These are phyloP conservation scores for Trichosporon sp. DNA, from an alignment of 1,284 basidiomycete species.

Conservation along the genomic window DNA sequence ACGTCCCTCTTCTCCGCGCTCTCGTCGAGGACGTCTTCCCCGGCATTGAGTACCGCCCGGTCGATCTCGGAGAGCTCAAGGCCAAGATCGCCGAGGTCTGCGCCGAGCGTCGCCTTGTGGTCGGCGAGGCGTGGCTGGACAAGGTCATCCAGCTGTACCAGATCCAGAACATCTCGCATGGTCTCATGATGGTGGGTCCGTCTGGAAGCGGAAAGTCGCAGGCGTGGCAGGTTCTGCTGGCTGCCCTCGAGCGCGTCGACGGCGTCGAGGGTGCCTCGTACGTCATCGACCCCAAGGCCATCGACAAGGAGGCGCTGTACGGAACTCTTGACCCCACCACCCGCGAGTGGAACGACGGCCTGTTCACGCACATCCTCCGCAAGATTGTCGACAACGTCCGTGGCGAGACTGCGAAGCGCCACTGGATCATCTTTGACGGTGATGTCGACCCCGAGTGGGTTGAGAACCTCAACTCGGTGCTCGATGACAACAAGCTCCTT, in stretches of 20 bases:
- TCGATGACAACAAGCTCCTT: slow-evolving; percentile 97
- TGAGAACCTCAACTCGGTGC: slow-evolving; percentile 89
- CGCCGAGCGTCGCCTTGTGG: slow-evolving; percentile 73
- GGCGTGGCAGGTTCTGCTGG: slow-evolving; percentile 90
- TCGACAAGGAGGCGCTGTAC: slow-evolving; percentile 96
- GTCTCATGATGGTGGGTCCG: slow-evolving; percentile 98
- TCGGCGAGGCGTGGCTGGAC: slow-evolving; percentile 83
- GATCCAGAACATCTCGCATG: slow-evolving; percentile 99
- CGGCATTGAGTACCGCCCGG: slow-evolving; percentile 83
- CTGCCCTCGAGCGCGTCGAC: slow-evolving; percentile 85
- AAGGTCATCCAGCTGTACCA: slow-evolving; percentile 98
- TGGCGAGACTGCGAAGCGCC: slow-evolving; percentile 91
- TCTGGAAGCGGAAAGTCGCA: slow-evolving; percentile 97
- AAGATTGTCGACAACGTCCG: slow-evolving; percentile 99
- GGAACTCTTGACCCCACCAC: slow-evolving; percentile 96
- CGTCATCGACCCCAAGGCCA: slow-evolving; percentile 98
- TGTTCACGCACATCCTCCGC: slow-evolving; percentile 95
- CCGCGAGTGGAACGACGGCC: slow-evolving; percentile 98
- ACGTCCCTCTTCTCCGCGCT: slow-evolving; percentile 90
- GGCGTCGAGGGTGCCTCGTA: slow-evolving; percentile 89
- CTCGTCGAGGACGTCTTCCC: slow-evolving; percentile 97
- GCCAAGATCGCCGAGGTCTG: slow-evolving; percentile 84
- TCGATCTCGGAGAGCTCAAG: slow-evolving; percentile 78
- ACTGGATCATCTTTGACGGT: slow-evolving; percentile 99
- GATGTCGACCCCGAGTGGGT: slow-evolving; percentile 99